Evolutionary conservation across 441 rosid genomes (phyloP).

Genomic region (Brassica balearica): DNA sequence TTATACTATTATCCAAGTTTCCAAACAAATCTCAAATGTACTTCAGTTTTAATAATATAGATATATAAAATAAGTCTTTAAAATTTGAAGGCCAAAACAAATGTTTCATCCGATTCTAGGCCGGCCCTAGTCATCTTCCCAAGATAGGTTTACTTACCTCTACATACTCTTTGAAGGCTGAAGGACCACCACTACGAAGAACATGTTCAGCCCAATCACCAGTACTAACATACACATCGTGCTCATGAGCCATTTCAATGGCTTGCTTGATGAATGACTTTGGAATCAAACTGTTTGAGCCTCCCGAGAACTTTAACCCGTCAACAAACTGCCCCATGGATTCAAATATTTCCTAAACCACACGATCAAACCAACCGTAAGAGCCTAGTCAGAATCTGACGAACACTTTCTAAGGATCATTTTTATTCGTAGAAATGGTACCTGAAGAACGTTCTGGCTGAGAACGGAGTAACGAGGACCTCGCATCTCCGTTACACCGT

Average conservation of each 20-base stretch:
- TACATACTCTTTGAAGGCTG: conserved; percentile 76
- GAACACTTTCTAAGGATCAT: neutral
- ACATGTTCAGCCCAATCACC: conserved; percentile 96
- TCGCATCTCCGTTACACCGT: conserved; percentile 88
- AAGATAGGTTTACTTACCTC: conserved; percentile 53
- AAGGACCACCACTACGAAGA: conserved; percentile 66
- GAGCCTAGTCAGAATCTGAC: conserved; percentile 1
- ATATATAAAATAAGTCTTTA: too few relatives aligned
- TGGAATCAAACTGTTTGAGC: conserved; percentile 81
- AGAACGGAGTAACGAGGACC: conserved; percentile 74
- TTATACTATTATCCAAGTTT: too few relatives aligned
- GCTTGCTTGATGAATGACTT: conserved; percentile 73
- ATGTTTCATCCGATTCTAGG: too few relatives aligned
- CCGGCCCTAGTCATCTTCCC: neutral
- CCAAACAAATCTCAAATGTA: too few relatives aligned
- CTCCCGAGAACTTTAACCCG: conserved; percentile 89
- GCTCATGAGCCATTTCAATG: conserved; percentile 75
- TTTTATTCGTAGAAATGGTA: conserved; percentile 10
- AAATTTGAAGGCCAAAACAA: too few relatives aligned
- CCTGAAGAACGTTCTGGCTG: conserved; percentile 74
- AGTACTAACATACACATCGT: conserved; percentile 83
- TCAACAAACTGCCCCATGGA: conserved; percentile 90
- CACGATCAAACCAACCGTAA: neutral
- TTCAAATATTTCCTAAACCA: conserved; percentile 74
- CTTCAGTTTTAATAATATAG: too few relatives aligned